phyloP scores from a whole-genome alignment of 345 rosid genomes.

The Euphorbia pulcherrima region DNA sequence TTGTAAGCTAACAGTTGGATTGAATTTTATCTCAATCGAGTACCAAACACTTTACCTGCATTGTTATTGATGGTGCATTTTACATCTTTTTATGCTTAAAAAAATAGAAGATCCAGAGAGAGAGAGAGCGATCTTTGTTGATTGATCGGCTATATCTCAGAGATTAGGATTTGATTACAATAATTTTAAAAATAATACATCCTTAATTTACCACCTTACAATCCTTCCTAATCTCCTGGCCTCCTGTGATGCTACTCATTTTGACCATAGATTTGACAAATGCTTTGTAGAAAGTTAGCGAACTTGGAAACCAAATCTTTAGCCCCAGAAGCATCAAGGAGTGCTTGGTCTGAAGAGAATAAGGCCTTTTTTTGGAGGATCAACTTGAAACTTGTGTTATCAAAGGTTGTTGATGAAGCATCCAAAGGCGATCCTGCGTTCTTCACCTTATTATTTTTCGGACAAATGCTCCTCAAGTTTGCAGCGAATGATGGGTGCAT shows the following conservation, averaged over 20 bases:
- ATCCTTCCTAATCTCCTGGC: conserved; percentile 46
- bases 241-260: conserved; percentile 49
- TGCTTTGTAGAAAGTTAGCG: conserved; percentile 34
- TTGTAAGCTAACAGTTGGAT: background rate
- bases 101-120: too few species aligned
- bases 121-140: background rate
- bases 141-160: conserved; percentile 9
- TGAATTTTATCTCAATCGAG: too few species aligned
- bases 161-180: background rate
- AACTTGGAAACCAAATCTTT: conserved; percentile 33
- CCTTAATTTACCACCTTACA: conserved; percentile 41
- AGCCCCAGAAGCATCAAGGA: conserved; percentile 32
- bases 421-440: conserved; percentile 41
- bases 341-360: conserved; percentile 44
- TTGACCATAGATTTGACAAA: conserved; percentile 41
- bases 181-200: conserved; percentile 8
- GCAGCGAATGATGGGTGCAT: conserved; percentile 38
- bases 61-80: background rate
- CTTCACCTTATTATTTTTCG: conserved; percentile 25
- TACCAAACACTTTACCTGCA: background rate
- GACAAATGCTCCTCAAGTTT: conserved; percentile 37
- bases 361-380: conserved; percentile 36
- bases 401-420: conserved; percentile 40
- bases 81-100: background rate
- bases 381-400: conserved; percentile 45